These are phyloP conservation scores for Penicillium sp. DNA, from an alignment of 2,329 filamentous ascomycete genomes.

Conservation along the genomic window DNA sequence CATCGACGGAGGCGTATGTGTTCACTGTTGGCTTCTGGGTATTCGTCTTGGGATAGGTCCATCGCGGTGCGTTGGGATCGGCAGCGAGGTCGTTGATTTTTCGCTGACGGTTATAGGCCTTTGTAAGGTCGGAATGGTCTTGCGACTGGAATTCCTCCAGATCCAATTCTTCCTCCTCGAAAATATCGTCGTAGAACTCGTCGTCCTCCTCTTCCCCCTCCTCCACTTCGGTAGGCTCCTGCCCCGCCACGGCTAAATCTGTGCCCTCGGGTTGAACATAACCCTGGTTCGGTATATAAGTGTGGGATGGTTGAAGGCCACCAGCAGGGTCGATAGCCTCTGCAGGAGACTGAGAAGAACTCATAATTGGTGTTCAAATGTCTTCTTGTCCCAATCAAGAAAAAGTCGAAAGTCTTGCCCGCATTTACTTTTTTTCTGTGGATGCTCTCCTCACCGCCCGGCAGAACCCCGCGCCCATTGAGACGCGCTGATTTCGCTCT, in stretches of 20 bases:
- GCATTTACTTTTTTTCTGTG: conserved; percentile 30
- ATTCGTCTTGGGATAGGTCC: conserved; percentile 69
- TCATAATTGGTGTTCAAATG: conserved; percentile 24
- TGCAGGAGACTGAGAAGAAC: conserved; percentile 21
- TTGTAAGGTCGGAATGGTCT: conserved; percentile 70
- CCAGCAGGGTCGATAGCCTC: conserved; percentile 41
- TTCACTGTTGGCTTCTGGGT: conserved; percentile 78
- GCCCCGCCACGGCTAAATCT: conserved; percentile 35
- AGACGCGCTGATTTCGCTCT: conserved; percentile 28
- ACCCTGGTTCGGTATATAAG: conserved; percentile 52
- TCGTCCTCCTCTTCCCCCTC: conserved; percentile 58
- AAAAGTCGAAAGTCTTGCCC: conserved; percentile 23
- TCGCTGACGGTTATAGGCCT: conserved; percentile 84
- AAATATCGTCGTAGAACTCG: conserved; percentile 63
- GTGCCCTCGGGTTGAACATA: conserved; percentile 45
- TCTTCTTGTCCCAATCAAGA: not conserved
- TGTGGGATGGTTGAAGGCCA: conserved; percentile 50
- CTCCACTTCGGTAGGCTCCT: conserved; percentile 35
- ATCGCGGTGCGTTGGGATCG: conserved; percentile 53
- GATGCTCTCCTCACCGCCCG: conserved; percentile 32
- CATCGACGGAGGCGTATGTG: conserved; percentile 76
- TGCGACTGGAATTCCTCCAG: conserved; percentile 59
- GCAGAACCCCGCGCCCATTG: conserved; percentile 39
- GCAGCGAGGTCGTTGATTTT: conserved; percentile 60
- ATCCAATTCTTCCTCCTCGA: conserved; percentile 53